phyloP scores from a whole-genome alignment of 257 asterid species.

The Solanum paucissectum region DNA sequence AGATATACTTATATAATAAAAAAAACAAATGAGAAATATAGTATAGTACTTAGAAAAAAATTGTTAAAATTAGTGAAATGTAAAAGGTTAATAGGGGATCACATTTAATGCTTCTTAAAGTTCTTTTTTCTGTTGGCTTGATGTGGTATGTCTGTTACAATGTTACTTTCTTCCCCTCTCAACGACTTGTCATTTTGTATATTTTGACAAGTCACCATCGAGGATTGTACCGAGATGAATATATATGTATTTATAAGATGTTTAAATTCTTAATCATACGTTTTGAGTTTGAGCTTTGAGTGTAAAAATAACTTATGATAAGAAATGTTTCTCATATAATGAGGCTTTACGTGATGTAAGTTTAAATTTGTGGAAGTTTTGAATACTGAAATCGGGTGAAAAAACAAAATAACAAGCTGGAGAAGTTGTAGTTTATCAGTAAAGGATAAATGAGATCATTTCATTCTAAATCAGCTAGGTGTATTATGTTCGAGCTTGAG shows the following conservation, averaged over 20 bases:
- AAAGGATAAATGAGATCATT: background rate
- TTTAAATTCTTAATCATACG: background rate
- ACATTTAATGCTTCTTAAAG: constrained; percentile 12
- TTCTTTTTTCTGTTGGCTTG: constrained; percentile 15
- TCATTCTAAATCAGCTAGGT: background rate
- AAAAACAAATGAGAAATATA: background rate
- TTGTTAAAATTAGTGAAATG: background rate
- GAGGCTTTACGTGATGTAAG: background rate
- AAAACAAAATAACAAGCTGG: background rate
- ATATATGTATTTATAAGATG: background rate
- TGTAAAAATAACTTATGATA: background rate
- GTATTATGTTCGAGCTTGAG: background rate
- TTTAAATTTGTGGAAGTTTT: background rate
- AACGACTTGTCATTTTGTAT: constrained; percentile 6
- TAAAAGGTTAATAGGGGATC: background rate
- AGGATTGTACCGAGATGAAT: background rate
- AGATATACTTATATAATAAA: background rate
- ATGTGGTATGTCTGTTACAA: constrained; percentile 25
- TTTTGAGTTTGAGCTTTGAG: background rate
- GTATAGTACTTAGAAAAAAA: background rate
- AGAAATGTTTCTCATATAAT: background rate
- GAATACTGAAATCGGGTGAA: background rate
- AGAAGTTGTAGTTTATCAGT: background rate
- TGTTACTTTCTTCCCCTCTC: constrained; percentile 11
- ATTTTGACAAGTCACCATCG: background rate